phyloP scores from a whole-genome alignment of 2,329 filamentous ascomycete genomes.

The Aureobasidium sp. region DNA sequence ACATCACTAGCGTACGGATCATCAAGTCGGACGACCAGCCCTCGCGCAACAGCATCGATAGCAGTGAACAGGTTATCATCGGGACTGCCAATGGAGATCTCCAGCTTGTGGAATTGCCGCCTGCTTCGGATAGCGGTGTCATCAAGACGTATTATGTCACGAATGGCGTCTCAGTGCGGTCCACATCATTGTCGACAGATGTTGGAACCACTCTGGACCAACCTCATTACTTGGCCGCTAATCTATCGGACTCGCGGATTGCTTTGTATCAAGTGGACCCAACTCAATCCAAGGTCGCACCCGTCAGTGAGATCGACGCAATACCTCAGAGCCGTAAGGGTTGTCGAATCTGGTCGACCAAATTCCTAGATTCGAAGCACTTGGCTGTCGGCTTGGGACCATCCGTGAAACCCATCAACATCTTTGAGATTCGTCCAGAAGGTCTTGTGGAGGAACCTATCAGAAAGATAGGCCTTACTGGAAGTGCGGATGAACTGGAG shows the following conservation, averaged over 20 bases:
- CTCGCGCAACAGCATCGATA: constrained; percentile 18
- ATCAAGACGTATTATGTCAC: constrained; percentile 36
- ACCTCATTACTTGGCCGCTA: constrained; percentile 41
- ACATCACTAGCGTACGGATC: constrained; percentile 51
- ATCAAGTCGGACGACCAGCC: constrained; percentile 31
- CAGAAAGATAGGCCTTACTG: constrained; percentile 30
- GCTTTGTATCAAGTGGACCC: constrained; percentile 24
- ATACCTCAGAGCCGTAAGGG: constrained; percentile 18
- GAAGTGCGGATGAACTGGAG: constrained; percentile 6
- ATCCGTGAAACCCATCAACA: constrained; percentile 34
- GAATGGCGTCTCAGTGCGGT: constrained; percentile 35
- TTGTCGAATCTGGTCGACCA: constrained; percentile 39
- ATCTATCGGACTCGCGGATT: constrained; percentile 36
- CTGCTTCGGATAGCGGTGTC: constrained; percentile 14
- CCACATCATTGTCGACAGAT: constrained; percentile 37
- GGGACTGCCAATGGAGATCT: constrained; percentile 49
- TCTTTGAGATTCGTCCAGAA: constrained; percentile 42
- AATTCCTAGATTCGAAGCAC: constrained; percentile 41
- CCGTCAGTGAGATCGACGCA: constrained; percentile 29
- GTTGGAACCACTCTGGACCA: constrained; percentile 9
- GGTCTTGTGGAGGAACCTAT: constrained; percentile 32
- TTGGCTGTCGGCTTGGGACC: constrained; percentile 44
- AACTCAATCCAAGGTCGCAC: constrained; percentile 21
- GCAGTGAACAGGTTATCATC: constrained; percentile 38
- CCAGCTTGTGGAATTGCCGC: constrained; percentile 23